Evolutionary conservation across 257 asterid species (phyloP), one percentile per base, ranked within the genome.

Genomic region (Nicotiana otophora): DNA sequence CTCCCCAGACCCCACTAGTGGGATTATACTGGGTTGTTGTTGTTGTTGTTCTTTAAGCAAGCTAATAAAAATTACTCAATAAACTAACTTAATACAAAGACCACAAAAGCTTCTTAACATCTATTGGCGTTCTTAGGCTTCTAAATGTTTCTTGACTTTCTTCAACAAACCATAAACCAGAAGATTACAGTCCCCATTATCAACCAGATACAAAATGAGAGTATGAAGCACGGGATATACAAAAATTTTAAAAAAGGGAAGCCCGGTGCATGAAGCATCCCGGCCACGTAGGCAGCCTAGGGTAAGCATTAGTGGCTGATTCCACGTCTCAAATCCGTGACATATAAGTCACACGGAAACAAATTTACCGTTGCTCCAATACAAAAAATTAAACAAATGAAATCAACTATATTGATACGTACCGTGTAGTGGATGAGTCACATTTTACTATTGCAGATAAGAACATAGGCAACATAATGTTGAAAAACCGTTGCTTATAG

Each of bases 401-500:
- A 8, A 72, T 51, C 63, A 17, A 75, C 46, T 75, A 28, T 51
- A 23, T 83, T 75, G 65, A 81, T 78, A 83, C 82, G 15, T 84
- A 96, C 98, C 97, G 93, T 36, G 84, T 84, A 70, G 82, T 66
- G 82, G 90, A 83, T 55, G 92, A 88, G 62, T 91, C 88, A 55
- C 90, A 83, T 86, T 93, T 90, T 84, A 85, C 79, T 70, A 91
- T 76, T 81, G 91, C 81, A 58, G 96, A 88, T 68, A 85, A 84
- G 80, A 94, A 85, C 77, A 96, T 90, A 48, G 98, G 98, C 88
- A 88, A 80, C 85, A 94, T 74, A 30, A 87, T 92, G 89, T 88
- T 96, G 90, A 89, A 96, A 87, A 94, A 92, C 1, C 98, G 96
- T 81, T 96, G 99, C 94, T 96, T 96, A 88, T 94, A 93, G 85